These are phyloP conservation scores for Russula sp. DNA, from an alignment of 768 basidiomycete genomes.

Conservation along the genomic window DNA sequence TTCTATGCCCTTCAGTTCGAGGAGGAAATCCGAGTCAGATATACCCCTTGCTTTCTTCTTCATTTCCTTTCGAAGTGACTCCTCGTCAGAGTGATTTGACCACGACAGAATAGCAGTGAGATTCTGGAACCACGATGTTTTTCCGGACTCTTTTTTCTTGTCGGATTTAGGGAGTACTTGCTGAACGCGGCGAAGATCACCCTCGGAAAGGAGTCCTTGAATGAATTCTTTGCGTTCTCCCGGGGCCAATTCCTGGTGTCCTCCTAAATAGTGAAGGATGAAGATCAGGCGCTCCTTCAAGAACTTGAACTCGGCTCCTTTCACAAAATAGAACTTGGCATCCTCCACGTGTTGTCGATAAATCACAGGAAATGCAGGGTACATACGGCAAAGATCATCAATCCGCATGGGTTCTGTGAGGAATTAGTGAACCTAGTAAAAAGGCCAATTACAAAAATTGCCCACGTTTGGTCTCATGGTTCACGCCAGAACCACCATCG, in stretches of 20 bases:
- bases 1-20: neutral
- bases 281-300: neutral
- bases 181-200: neutral
- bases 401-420: neutral
- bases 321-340: neutral
- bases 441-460: neutral
- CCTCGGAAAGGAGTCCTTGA: neutral
- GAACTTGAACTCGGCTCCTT: neutral
- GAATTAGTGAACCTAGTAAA: neutral
- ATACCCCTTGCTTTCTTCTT: neutral
- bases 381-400: neutral
- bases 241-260: neutral
- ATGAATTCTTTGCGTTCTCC: neutral
- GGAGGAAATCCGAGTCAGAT: slow-evolving; percentile 12
- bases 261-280: neutral
- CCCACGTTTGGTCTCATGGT: neutral
- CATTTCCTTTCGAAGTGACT: neutral
- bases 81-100: too few relatives aligned
- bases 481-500: neutral
- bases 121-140: too few relatives aligned
- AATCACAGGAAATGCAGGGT: neutral
- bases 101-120: too few relatives aligned
- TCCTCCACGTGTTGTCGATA: neutral
- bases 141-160: neutral
- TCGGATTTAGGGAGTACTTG: neutral